Evolutionary conservation across 495 filamentous ascomycete genomes (phyloP), one percentile per base, ranked within the genome.

Genomic region (Podospora appendiculata): DNA sequence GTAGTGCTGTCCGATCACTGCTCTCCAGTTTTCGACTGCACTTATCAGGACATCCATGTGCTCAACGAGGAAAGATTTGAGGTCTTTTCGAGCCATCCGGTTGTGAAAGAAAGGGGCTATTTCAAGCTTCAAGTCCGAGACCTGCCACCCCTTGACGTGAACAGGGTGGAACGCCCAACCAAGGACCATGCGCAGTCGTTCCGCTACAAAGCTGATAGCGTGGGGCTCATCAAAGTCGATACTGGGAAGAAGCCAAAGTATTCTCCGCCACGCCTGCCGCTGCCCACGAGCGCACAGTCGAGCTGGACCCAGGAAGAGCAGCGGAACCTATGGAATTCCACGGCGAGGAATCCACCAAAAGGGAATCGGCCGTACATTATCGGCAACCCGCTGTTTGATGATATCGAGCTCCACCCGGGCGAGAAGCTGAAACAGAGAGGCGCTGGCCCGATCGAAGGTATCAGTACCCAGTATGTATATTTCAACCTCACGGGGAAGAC

Each of bases 391-490:
- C 52, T 67, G 32, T 67, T 67, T 25, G 42, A 57, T 8, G 64
- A 67, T 41, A 52, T 63, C 39, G 62, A 65, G 55, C 57, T 67
- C 10, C 57, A 56, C 32, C 62, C 64, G 3, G 64, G 64, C 39
- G 56, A 67, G 36, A 67, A 65, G 58, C 54, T 67, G 11, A 58
- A 50, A 18, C 55, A 50, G 7, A 62, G 64, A 52, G 64, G 64
- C n/a, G 55, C 50, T 5, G 42, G 53, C 17, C 14, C 18, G 4
- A 58, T 67, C 4, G 64, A 67, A 41, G 64, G 64, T 19, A 65
- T 67, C 50, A 67, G 65, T 39, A 65, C 62, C 3, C 64, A 67
- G 49, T 67, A 67, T 42, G 56, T 67, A 41, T 67, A 67, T 41
- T 67, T 65, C 52, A 67, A 67, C 58, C 57, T 67, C 17, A 56